Percentiles rank a stretch among this genome's conserved stretches.
Conservation (phyloP, 2,329 filamentous ascomycete species). For the Exophiala oligosperma region DNA sequence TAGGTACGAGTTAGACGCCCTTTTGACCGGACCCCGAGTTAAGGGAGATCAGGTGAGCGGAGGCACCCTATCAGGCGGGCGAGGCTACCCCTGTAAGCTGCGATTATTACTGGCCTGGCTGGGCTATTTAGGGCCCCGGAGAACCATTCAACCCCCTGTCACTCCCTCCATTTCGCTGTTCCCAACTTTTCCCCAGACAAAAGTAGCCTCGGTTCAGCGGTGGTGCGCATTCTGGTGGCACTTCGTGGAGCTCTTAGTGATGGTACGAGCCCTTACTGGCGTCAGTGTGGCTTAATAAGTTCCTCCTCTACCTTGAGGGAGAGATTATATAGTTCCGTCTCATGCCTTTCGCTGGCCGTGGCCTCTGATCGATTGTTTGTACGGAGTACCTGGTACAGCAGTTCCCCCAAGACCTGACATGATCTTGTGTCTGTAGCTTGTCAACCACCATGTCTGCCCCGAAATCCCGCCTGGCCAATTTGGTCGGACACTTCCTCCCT, state of each 20-base stretch:
- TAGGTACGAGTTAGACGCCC: neutral
- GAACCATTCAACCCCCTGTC: neutral
- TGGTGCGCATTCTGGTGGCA: no score
- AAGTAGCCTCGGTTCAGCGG: neutral
- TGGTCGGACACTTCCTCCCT: constrained; percentile 46
- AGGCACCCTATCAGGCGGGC: no score
- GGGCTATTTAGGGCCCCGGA: no score
- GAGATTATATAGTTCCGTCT: neutral
- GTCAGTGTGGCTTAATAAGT: no score
- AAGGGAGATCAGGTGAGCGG: no score
- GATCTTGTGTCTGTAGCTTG: neutral
- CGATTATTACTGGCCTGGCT: no score
- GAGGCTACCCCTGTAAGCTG: no score
- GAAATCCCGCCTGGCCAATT: constrained; percentile 59
- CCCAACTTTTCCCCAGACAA: neutral
- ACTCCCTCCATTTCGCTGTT: neutral
- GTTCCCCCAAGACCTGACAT: neutral
- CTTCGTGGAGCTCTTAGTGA: no score
- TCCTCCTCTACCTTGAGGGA: no score
- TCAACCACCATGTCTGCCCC: constrained; percentile 60
- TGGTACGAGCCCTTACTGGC: no score
- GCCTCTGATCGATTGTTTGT: neutral
- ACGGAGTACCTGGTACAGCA: neutral
- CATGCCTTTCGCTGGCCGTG: neutral
- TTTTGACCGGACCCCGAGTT: no score